These are phyloP conservation scores for Hyaloscypha finlandica DNA, from an alignment of 495 filamentous ascomycete species.

Conservation along the genomic window DNA sequence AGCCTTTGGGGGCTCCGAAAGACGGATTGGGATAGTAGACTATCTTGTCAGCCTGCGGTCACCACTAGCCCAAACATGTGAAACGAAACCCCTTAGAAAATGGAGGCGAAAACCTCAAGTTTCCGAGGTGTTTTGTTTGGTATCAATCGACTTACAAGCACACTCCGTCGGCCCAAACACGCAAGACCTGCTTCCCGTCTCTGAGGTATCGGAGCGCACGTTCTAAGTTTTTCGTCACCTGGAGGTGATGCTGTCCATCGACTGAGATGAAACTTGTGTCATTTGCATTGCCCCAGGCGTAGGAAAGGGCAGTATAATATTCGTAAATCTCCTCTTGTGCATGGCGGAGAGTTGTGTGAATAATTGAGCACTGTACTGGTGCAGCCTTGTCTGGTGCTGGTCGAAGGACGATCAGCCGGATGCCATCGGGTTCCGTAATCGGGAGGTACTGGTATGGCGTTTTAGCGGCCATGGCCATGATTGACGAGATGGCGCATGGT, in stretches of 20 bases:
- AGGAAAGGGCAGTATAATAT: conserved; percentile 18
- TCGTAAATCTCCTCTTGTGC: conserved; percentile 21
- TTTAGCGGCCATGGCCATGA: not conserved
- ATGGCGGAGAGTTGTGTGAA: conserved; percentile 23
- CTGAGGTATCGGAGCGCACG: conserved; percentile 6
- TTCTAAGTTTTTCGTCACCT: conserved; percentile 21
- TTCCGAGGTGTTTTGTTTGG: no score
- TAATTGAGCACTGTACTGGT: conserved; percentile 18
- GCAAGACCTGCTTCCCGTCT: not conserved
- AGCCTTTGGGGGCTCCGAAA: no score
- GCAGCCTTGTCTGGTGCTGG: conserved; percentile 11
- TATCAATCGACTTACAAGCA: no score
- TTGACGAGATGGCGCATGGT: not conserved
- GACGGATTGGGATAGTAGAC: no score
- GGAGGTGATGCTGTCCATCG: not conserved
- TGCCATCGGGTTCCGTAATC: conserved; percentile 7
- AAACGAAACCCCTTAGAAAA: no score
- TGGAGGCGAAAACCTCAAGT: no score
- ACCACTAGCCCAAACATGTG: no score
- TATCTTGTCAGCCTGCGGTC: no score
- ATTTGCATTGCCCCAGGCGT: conserved; percentile 20
- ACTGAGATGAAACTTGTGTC: not conserved
- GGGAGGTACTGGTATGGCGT: conserved; percentile 1
- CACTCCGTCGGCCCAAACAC: conserved; percentile 34
- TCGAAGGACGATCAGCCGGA: conserved; percentile 25